Evolutionary conservation across 73 alveolate species (phyloP).

Genomic region (Tetrahymena thermophila): DNA sequence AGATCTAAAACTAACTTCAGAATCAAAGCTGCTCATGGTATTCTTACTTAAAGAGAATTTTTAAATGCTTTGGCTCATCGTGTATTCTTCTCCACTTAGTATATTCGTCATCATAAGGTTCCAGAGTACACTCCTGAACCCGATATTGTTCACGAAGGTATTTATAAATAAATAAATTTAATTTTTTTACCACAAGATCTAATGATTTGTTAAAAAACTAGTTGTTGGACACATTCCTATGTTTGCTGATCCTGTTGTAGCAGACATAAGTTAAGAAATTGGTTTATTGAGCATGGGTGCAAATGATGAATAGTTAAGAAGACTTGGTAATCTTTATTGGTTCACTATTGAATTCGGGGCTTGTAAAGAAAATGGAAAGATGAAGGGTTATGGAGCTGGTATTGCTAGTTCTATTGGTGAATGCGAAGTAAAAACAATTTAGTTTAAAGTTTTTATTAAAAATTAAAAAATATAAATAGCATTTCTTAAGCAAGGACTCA

Average conservation of each 20-base stretch:
- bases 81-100: slow-evolving; percentile 72
- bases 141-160: slow-evolving; percentile 51
- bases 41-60: slow-evolving; percentile 66
- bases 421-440: slow-evolving; percentile 4
- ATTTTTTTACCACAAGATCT: slow-evolving; percentile 13
- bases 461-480: neutral
- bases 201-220: slow-evolving; percentile 1
- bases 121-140: slow-evolving; percentile 61
- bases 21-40: slow-evolving; percentile 72
- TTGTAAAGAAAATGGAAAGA: slow-evolving; percentile 29
- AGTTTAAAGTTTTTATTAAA: neutral
- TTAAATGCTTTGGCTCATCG: slow-evolving; percentile 80
- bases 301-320: slow-evolving; percentile 40
- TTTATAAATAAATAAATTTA: neutral
- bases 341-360: slow-evolving; percentile 62
- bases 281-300: slow-evolving; percentile 66
- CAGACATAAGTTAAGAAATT: slow-evolving; percentile 63
- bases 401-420: slow-evolving; percentile 44
- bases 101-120: slow-evolving; percentile 57
- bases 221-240: slow-evolving; percentile 68
- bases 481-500: neutral
- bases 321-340: slow-evolving; percentile 55
- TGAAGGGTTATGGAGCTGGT: slow-evolving; percentile 65
- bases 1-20: slow-evolving; percentile 63
- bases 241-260: slow-evolving; percentile 59